A percentile compares a stretch with the other conserved stretches of the same genome.
These are phyloP conservation scores for Holtermannia corniformis DNA, from an alignment of 768 basidiomycete species.

Conservation along the genomic window DNA sequence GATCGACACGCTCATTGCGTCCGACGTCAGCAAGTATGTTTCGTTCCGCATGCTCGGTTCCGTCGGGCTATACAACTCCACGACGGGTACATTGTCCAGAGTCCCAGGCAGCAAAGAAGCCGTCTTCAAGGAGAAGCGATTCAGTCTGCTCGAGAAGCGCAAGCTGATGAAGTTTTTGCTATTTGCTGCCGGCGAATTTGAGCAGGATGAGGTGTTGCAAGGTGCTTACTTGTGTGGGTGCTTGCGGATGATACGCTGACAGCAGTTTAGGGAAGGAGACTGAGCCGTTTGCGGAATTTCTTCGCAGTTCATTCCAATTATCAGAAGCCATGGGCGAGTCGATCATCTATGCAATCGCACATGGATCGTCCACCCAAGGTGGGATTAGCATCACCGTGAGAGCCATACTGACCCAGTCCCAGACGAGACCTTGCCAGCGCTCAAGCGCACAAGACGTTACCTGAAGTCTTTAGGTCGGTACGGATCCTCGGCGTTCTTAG, in stretches of 20 bases:
- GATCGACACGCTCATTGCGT: constrained; percentile 66
- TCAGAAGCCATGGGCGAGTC: constrained; percentile 51
- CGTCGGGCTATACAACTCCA: constrained; percentile 45
- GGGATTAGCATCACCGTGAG: no score
- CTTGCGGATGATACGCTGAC: not conserved
- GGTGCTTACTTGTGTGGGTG: constrained; percentile 23
- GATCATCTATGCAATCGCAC: constrained; percentile 70
- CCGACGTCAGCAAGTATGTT: constrained; percentile 84
- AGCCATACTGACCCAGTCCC: constrained; percentile 50
- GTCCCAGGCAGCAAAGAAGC: constrained; percentile 90
- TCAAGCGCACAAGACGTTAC: constrained; percentile 63
- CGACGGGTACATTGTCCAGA: constrained; percentile 44
- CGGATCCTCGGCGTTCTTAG: constrained; percentile 74
- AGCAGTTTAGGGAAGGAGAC: constrained; percentile 46
- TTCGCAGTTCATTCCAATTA: constrained; percentile 57
- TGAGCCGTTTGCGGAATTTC: constrained; percentile 54
- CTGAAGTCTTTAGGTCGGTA: constrained; percentile 75
- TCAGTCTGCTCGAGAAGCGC: constrained; percentile 74
- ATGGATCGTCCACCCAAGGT: constrained; percentile 51
- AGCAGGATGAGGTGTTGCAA: constrained; percentile 42
- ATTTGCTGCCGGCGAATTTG: constrained; percentile 69
- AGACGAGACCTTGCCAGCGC: constrained; percentile 61
- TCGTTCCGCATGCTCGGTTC: constrained; percentile 66
- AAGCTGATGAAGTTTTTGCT: constrained; percentile 84
- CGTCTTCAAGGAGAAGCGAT: constrained; percentile 72